phyloP scores from a whole-genome alignment of 2,329 filamentous ascomycete species.

The Aureobasidium leucospermi region DNA sequence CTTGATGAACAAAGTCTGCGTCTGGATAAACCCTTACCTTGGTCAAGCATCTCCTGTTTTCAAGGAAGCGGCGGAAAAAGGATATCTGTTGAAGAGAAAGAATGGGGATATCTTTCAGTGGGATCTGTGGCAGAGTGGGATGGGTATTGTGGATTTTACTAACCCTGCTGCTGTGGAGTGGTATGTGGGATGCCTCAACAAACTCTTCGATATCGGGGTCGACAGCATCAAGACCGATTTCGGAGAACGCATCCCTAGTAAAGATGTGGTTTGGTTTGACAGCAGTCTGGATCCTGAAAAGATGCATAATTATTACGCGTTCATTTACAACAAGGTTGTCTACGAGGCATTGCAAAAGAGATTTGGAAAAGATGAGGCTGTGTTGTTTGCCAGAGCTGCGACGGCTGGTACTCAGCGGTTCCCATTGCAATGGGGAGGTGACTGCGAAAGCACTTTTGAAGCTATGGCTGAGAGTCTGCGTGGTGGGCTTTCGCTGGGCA shows the following conservation, averaged over 20 bases:
- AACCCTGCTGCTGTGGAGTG: constrained; percentile 61
- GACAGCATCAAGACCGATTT: constrained; percentile 72
- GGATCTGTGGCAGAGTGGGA: constrained; percentile 71
- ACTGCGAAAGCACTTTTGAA: constrained; percentile 66
- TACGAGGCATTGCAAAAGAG: constrained; percentile 56
- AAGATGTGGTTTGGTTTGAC: constrained; percentile 60
- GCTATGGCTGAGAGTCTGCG: constrained; percentile 65
- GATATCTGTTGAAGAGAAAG: constrained; percentile 61
- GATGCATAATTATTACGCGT: constrained; percentile 76
- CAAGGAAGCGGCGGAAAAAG: constrained; percentile 54
- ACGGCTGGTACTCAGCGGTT: constrained; percentile 63
- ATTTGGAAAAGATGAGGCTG: constrained; percentile 46
- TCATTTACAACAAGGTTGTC: constrained; percentile 63
- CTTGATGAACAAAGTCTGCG: constrained; percentile 55
- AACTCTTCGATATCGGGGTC: constrained; percentile 60
- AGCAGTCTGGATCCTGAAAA: constrained; percentile 50
- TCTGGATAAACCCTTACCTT: constrained; percentile 72
- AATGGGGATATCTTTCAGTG: constrained; percentile 67
- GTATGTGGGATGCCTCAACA: constrained; percentile 56
- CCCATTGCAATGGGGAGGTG: constrained; percentile 63
- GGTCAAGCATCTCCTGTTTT: constrained; percentile 63
- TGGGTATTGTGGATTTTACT: constrained; percentile 68
- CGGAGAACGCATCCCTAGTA: constrained; percentile 61
- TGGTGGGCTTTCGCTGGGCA: constrained; percentile 55
- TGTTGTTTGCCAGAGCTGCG: constrained; percentile 62